These are phyloP conservation scores for Capronia coronata DNA, from an alignment of 2,329 filamentous ascomycete genomes.

Conservation along the genomic window DNA sequence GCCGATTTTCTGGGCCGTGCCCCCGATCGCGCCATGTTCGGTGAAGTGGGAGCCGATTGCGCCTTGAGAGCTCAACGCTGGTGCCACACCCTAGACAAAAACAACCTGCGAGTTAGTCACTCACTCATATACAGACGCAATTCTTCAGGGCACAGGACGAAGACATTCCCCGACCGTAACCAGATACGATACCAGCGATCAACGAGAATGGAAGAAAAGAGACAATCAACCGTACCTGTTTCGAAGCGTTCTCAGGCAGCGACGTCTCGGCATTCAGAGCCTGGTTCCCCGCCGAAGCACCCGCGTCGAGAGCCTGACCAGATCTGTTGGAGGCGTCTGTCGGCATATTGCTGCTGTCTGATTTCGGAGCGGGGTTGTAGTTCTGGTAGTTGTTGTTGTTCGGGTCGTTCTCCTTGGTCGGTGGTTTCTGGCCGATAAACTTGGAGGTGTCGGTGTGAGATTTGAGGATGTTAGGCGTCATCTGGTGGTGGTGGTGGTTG, in stretches of 20 bases:
- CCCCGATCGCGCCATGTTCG: background rate
- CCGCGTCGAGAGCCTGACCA: background rate
- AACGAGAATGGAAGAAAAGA: background rate
- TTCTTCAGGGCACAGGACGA: no score
- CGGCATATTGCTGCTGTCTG: background rate
- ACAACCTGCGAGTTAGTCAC: no score
- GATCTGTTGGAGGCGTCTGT: background rate
- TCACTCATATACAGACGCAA: no score
- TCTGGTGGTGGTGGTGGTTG: background rate
- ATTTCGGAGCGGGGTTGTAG: constrained; percentile 6
- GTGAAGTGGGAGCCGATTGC: background rate
- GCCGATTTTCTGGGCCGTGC: background rate
- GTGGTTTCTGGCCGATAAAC: constrained; percentile 5
- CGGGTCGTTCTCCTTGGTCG: background rate
- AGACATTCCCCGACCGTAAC: no score
- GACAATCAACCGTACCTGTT: background rate
- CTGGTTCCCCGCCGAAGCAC: background rate
- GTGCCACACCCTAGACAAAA: background rate
- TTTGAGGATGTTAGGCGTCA: constrained; percentile 12
- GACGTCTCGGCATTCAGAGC: background rate
- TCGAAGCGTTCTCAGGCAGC: background rate
- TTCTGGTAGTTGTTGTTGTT: constrained; percentile 9
- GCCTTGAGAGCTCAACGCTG: background rate
- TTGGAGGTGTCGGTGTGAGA: constrained; percentile 11
- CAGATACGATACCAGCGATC: no score